These are phyloP conservation scores for Entophlyctis luteolus DNA, from an alignment of 192 early-diverging fungal species.

Conservation along the genomic window DNA sequence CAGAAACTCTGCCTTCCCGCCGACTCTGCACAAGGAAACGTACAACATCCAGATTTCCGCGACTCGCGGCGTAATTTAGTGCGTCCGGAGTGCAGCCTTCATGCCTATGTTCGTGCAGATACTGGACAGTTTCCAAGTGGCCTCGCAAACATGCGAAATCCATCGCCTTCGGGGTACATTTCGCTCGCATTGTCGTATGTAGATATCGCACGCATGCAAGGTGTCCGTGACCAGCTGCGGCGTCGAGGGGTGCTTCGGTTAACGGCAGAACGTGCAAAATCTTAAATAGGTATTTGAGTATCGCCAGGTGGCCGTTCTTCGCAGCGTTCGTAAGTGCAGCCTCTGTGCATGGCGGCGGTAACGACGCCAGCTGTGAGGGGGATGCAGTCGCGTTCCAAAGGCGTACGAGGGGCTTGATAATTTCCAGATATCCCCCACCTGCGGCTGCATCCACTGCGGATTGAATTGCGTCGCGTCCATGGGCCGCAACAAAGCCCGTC, in stretches of 20 bases:
- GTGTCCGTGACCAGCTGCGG: constrained; percentile 25
- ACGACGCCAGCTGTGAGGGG: too few relatives aligned
- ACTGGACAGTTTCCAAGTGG: constrained; percentile 23
- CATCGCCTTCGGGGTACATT: constrained; percentile 28
- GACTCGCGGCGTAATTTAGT: constrained; percentile 8
- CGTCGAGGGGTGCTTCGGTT: constrained; percentile 22
- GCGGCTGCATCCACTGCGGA: constrained; percentile 9
- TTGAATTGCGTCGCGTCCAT: not conserved
- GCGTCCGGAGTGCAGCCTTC: constrained; percentile 30
- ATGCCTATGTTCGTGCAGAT: constrained; percentile 24
- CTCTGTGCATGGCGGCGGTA: not conserved
- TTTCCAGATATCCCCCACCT: not conserved
- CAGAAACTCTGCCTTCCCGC: not conserved
- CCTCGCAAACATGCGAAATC: constrained; percentile 21
- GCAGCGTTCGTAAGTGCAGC: not conserved
- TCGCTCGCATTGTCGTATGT: constrained; percentile 8
- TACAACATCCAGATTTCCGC: not conserved
- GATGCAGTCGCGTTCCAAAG: not conserved
- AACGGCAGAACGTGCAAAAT: not conserved
- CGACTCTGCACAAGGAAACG: constrained; percentile 5
- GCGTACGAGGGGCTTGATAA: not conserved
- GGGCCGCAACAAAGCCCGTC: not conserved
- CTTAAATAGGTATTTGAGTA: constrained; percentile 9
- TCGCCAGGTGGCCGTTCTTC: constrained; percentile 4
- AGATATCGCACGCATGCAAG: constrained; percentile 18